Evolutionary conservation across 305 asterid genomes (phyloP).

Genomic region (Fraxinus sp.): DNA sequence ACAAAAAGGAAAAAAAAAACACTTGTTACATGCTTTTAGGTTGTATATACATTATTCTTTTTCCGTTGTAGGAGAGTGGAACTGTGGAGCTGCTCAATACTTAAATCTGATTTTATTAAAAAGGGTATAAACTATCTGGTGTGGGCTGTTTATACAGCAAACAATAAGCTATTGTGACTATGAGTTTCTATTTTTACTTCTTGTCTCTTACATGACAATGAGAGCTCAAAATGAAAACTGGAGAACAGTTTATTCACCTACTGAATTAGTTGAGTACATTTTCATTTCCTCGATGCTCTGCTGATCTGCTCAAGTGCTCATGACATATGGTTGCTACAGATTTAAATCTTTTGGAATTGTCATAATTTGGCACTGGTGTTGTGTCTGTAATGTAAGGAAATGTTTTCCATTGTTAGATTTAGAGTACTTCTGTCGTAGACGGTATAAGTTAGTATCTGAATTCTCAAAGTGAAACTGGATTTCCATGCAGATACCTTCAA

Average conservation of each 20-base stretch:
- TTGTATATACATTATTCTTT: neutral
- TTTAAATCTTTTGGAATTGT: neutral
- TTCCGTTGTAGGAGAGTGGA: neutral
- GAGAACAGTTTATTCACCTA: neutral
- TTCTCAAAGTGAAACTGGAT: slow-evolving; percentile 19
- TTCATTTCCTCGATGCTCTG: neutral
- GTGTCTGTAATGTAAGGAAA: neutral
- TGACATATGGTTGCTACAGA: neutral
- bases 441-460: slow-evolving; percentile 11
- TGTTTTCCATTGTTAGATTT: slow-evolving; percentile 11
- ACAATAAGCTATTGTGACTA: neutral
- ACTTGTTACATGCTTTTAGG: neutral
- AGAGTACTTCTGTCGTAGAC: slow-evolving; percentile 3
- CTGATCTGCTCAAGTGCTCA: neutral
- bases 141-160: neutral
- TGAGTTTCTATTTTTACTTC: neutral
- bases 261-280: neutral
- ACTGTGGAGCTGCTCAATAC: neutral
- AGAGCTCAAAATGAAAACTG: slow-evolving; percentile 1
- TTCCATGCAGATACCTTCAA: slow-evolving; percentile 78
- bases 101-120: neutral
- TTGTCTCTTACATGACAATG: neutral
- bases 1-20: neutral
- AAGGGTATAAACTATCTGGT: neutral
- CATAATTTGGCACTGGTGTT: neutral